Evolutionary conservation across 1,284 basidiomycete species (phyloP).

Genomic region (Inonotus obliquus): DNA sequence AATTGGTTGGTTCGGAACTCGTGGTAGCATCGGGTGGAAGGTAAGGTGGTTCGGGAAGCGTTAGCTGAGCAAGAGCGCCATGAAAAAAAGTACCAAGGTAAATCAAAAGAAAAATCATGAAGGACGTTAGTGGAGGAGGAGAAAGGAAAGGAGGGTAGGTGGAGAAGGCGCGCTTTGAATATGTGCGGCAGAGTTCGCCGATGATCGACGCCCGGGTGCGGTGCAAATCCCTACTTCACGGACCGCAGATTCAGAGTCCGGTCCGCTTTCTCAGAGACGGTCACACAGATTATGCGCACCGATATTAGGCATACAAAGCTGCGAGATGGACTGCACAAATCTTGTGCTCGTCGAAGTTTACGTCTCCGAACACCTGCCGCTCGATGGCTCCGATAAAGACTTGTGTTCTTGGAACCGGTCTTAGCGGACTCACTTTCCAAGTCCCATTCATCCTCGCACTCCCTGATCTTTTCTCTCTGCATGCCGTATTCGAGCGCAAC

Average conservation of each 20-base stretch:
- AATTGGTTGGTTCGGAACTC: conserved; percentile 47
- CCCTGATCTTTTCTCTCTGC: conserved; percentile 68
- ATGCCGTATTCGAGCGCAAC: conserved; percentile 62
- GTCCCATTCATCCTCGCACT: conserved; percentile 72
- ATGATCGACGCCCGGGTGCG: conserved; percentile 4
- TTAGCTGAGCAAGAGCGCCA: conserved; percentile 38
- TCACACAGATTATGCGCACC: no score
- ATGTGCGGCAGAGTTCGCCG: not conserved
- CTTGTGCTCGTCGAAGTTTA: no score
- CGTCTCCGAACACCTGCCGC: no score
- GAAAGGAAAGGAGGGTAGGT: not conserved
- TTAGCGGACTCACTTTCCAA: conserved; percentile 75
- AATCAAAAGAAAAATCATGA: not conserved
- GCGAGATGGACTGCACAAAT: no score
- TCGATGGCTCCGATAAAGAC: conserved; percentile 53
- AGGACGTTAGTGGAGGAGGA: not conserved
- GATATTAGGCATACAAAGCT: no score
- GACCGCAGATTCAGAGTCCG: no score
- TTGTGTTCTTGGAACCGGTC: conserved; percentile 72
- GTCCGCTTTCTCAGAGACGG: no score
- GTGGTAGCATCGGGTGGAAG: conserved; percentile 58
- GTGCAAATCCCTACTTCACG: no score
- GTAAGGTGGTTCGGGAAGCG: conserved; percentile 58
- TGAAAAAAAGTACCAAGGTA: not conserved
- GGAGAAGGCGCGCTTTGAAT: not conserved